phyloP scores from a whole-genome alignment of 2,329 filamentous ascomycete species.

The Trichothecium roseum region DNA sequence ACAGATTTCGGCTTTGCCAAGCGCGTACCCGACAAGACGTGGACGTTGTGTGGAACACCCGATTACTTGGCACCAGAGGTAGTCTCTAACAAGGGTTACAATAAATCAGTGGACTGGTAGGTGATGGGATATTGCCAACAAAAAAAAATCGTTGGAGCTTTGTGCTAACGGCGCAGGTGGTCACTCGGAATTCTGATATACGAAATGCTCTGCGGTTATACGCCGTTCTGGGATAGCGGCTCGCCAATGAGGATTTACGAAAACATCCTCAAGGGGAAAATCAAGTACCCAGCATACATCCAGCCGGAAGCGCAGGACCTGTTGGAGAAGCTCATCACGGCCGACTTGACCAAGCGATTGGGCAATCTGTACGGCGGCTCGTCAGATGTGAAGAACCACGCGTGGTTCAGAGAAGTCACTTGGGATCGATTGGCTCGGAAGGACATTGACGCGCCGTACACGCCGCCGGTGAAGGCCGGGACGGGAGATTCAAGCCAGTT shows the following conservation, averaged over 20 bases:
- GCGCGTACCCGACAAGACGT: conserved; percentile 96
- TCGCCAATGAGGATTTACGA: conserved; percentile 99
- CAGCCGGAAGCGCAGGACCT: conserved; percentile 90
- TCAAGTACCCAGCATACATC: conserved; percentile 95
- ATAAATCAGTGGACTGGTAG: conserved; percentile 98
- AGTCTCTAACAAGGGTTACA: conserved; percentile 98
- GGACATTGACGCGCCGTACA: conserved; percentile 96
- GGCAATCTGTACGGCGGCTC: conserved; percentile 89
- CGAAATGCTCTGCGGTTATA: conserved; percentile 98
- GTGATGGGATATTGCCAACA: conserved; percentile 19
- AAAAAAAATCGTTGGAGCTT: not conserved
- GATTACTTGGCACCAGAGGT: conserved; percentile 97
- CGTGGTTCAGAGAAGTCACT: conserved; percentile 95
- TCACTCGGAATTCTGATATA: conserved; percentile 96
- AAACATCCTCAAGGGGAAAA: conserved; percentile 90
- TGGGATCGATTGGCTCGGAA: conserved; percentile 92
- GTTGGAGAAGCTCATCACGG: conserved; percentile 84
- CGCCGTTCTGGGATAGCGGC: conserved; percentile 96
- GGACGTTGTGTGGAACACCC: conserved; percentile 95
- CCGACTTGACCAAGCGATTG: conserved; percentile 86
- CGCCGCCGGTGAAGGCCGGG: conserved; percentile 87
- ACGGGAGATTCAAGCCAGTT: conserved; percentile 95
- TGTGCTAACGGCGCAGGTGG: conserved; percentile 57
- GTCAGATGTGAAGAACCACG: conserved; percentile 86
- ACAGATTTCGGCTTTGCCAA: conserved; percentile 99